These are phyloP conservation scores for Nannizziopsis barbatae DNA, from an alignment of 2,329 filamentous ascomycete species.

Conservation along the genomic window DNA sequence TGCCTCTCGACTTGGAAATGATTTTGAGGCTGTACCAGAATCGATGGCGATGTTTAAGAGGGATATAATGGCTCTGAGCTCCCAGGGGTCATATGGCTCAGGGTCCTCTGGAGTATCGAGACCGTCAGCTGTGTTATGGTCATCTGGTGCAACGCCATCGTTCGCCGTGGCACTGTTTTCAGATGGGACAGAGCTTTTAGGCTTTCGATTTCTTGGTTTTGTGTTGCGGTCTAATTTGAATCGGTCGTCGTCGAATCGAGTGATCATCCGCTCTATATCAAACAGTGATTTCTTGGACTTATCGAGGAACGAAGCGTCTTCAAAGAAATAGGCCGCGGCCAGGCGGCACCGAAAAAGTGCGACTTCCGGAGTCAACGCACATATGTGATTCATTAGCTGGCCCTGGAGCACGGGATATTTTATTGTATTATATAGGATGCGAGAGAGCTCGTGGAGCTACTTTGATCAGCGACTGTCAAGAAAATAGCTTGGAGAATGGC, in stretches of 20 bases:
- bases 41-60: constrained; percentile 68
- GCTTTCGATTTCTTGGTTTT: too few species aligned
- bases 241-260: constrained; percentile 22
- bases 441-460: constrained; percentile 25
- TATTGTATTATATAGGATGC: constrained; percentile 26
- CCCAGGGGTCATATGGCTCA: constrained; percentile 47
- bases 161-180: too few species aligned
- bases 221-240: constrained; percentile 23
- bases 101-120: constrained; percentile 3
- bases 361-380: constrained; percentile 28
- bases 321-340: constrained; percentile 28
- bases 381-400: constrained; percentile 32
- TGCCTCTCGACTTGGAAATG: constrained; percentile 23
- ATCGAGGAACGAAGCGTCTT: constrained; percentile 21
- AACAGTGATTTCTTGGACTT: constrained; percentile 22
- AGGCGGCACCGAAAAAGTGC: constrained; percentile 34
- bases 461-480: constrained; percentile 11
- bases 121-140: too few species aligned
- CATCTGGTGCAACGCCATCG: too few species aligned
- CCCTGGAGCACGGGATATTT: constrained; percentile 30
- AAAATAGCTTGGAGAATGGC: neutral
- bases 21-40: constrained; percentile 37
- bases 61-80: constrained; percentile 53
- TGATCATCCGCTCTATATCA: constrained; percentile 24
- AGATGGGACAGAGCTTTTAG: neutral